These are phyloP conservation scores for Omphalotus guepiniiformis DNA, from an alignment of 768 basidiomycete species.

Conservation along the genomic window DNA sequence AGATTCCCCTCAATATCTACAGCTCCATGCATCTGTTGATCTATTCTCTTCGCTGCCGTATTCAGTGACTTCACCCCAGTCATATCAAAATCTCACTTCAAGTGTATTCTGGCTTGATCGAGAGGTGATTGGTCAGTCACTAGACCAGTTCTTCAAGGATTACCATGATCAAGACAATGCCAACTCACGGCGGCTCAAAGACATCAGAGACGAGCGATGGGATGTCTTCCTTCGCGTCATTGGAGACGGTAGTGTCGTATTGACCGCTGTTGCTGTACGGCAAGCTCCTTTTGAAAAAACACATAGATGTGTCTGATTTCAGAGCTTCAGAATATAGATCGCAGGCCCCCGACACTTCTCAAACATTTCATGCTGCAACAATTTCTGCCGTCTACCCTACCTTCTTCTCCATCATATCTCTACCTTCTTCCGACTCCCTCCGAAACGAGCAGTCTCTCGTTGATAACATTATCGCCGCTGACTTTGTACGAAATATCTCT, in stretches of 20 bases:
- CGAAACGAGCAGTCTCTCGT: slow-evolving; percentile 39
- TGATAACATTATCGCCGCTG: slow-evolving; percentile 67
- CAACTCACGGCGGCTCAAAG: slow-evolving; percentile 44
- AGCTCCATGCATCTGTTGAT: slow-evolving; percentile 79
- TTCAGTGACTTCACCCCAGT: slow-evolving; percentile 26
- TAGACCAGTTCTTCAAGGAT: slow-evolving; percentile 38
- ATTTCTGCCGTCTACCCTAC: slow-evolving; percentile 45
- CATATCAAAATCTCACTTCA: slow-evolving; percentile 31
- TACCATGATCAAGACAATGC: slow-evolving; percentile 39
- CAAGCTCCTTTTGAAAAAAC: no score
- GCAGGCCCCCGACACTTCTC: slow-evolving; percentile 80
- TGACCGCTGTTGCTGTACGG: slow-evolving; percentile 73
- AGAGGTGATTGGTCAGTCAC: slow-evolving; percentile 46
- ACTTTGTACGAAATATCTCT: slow-evolving; percentile 56
- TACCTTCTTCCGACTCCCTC: slow-evolving; percentile 48
- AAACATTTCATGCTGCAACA: slow-evolving; percentile 73
- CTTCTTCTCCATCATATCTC: slow-evolving; percentile 45
- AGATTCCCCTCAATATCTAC: slow-evolving; percentile 79
- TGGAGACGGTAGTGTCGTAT: slow-evolving; percentile 66
- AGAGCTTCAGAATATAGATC: slow-evolving; percentile 79
- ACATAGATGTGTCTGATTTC: no score
- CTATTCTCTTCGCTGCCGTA: slow-evolving; percentile 55
- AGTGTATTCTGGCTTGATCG: slow-evolving; percentile 69
- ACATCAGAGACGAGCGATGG: slow-evolving; percentile 70
- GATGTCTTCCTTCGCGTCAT: slow-evolving; percentile 75